Base-by-base conservation (phyloP, 768 basidiomycete species). In the Rhodotorula paludigena region DNA sequence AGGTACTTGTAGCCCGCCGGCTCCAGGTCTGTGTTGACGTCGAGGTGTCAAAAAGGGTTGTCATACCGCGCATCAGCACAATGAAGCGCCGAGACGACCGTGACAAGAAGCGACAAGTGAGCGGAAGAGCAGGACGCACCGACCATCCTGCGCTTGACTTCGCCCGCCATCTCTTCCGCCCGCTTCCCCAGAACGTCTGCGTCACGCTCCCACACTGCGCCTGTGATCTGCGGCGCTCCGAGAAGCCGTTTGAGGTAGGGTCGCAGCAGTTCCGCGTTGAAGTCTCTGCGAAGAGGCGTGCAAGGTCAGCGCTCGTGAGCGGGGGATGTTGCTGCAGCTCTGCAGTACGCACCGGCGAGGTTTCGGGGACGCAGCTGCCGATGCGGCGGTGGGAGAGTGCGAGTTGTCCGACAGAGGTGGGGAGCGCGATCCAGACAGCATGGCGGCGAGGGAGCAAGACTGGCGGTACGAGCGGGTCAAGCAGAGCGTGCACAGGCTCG, bases 1-100 rank as follows among this genome's bases (percentile, higher is more conserved):
- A 62, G 12, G 51, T 53, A 62, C 52, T 62, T 62, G 36, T 25
- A 62, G 16, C 60, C 52, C 0, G 12, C 12, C n/a, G 52, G 60
- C 25, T 62, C 51, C 14, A 44, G 30, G 10, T 62, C 60, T 53
- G 42, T 41, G 11, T 21, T 8, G 6, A 25, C 0, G 18, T 20
- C 18, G 9, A 1, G 1, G 12, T 15, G 25, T 9, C 18, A 1
- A 16, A 21, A 2, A 51, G 36, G 15, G 1, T 9, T 16, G 5
- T 9, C 25, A 12, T 1, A 2, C 36, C 5, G 1, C 6, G n/a
- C n/a, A n/a, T n/a, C 3, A 3, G 6, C 15, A 23, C 18, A 3
- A 12, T 9, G 38, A 15, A 1, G 15, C 16, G 21, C 4, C 11
- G 12, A 11, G 12, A 51, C 30, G 30, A 23, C 10, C 12, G 12